Conservation (phyloP, 768 basidiomycete species). For the Tylopilus felleus region DNA sequence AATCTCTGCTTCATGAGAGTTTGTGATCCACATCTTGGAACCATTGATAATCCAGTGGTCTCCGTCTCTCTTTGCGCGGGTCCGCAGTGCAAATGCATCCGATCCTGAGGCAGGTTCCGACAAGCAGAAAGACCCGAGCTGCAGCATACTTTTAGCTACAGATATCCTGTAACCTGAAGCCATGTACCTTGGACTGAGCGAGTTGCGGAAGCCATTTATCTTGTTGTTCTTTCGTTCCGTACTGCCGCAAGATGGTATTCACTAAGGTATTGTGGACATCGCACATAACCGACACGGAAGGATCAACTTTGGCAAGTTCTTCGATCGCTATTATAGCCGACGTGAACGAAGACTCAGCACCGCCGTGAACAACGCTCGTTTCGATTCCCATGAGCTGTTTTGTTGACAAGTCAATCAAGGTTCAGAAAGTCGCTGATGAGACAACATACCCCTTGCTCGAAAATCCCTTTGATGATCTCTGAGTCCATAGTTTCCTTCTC, state of each 20-base stretch:
- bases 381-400: constrained; percentile 95
- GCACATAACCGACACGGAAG: constrained; percentile 92
- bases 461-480: constrained; percentile 78
- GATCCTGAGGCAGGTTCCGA: constrained; percentile 93
- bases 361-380: constrained; percentile 77
- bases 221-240: constrained; percentile 81
- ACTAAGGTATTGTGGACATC: constrained; percentile 99
- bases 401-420: background rate
- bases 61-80: constrained; percentile 85
- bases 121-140: constrained; percentile 96
- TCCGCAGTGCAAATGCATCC: constrained; percentile 95
- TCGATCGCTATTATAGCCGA: constrained; percentile 96
- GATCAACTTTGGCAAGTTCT: constrained; percentile 94
- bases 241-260: constrained; percentile 87
- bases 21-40: constrained; percentile 99
- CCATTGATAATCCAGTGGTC: constrained; percentile 87
- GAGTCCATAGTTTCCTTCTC: constrained; percentile 96
- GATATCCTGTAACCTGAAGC: background rate
- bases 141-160: constrained; percentile 4
- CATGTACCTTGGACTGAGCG: constrained; percentile 64
- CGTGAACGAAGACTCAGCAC: constrained; percentile 89
- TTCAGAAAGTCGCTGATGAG: background rate
- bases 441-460: constrained; percentile 85
- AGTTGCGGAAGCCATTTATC: constrained; percentile 87
- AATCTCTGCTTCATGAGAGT: constrained; percentile 87